Evolutionary conservation across 1,284 basidiomycete species (phyloP).

Genomic region (Pascua guehoae): DNA sequence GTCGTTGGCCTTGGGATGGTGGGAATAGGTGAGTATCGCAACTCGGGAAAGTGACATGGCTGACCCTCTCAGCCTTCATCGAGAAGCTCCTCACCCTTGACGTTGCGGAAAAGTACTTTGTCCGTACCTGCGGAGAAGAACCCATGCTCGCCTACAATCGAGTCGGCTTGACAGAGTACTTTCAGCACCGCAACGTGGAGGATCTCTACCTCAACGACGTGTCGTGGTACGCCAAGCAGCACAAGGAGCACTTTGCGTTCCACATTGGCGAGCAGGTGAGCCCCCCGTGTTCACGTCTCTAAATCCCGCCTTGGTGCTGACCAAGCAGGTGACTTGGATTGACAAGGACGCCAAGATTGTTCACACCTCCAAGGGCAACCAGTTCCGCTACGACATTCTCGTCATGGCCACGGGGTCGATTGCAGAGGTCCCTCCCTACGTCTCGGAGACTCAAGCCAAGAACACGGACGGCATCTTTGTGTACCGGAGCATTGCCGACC

Average conservation of each 20-base stretch:
- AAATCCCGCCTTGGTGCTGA: too few relatives aligned
- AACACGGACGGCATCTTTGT: conserved; percentile 61
- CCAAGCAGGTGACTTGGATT: conserved; percentile 36
- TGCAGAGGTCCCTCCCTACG: conserved; percentile 64
- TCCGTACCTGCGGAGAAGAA: conserved; percentile 64
- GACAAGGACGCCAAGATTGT: conserved; percentile 54
- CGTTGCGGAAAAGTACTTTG: conserved; percentile 53
- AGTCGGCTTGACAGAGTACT: conserved; percentile 62
- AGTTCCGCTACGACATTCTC: conserved; percentile 60
- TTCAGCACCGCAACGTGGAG: conserved; percentile 62
- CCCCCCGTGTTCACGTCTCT: conserved; percentile 10
- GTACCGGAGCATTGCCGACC: conserved; percentile 67
- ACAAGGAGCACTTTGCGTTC: conserved; percentile 56
- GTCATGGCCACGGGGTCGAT: conserved; percentile 69
- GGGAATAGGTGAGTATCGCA: conserved; percentile 51
- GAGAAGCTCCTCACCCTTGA: conserved; percentile 63
- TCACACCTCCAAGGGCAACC: conserved; percentile 54
- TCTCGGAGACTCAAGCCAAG: conserved; percentile 52
- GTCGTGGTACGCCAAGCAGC: conserved; percentile 57
- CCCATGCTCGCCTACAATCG: conserved; percentile 47
- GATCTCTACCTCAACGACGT: conserved; percentile 62
- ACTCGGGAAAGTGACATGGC: too few relatives aligned
- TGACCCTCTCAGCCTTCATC: conserved; percentile 53
- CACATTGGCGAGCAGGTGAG: conserved; percentile 58
- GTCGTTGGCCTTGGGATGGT: conserved; percentile 68